phyloP scores from a whole-genome alignment of 1,139 yeast species.

The Zygoascus hellenicus region DNA sequence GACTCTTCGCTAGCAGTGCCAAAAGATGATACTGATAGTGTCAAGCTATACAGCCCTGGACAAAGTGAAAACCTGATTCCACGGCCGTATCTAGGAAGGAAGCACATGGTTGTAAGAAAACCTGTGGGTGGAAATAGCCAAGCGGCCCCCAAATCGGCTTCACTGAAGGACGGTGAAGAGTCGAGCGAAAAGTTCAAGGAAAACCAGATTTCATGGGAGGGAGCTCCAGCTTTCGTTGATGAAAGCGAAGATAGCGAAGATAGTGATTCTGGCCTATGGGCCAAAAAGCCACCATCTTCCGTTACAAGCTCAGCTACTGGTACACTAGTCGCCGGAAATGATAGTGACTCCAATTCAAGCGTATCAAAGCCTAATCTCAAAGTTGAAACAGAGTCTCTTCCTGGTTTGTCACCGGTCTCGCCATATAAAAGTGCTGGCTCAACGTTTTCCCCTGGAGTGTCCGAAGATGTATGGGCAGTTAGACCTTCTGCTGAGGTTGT shows the following conservation, averaged over 20 bases:
- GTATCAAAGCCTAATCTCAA: conserved; percentile 17
- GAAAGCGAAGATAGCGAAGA: conserved; percentile 41
- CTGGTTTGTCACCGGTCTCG: conserved; percentile 15
- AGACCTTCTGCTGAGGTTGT: conserved; percentile 95
- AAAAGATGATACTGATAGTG: conserved; percentile 7
- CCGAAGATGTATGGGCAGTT: conserved; percentile 43
- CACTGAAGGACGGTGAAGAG: background rate
- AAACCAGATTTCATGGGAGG: conserved; percentile 65
- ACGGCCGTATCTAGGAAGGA: conserved; percentile 25
- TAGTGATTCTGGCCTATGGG: conserved; percentile 53
- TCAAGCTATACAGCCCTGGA: conserved; percentile 26
- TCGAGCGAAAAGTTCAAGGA: conserved; percentile 32
- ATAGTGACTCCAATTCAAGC: background rate
- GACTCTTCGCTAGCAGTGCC: conserved; percentile 2
- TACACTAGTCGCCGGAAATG: background rate
- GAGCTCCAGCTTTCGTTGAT: conserved; percentile 53
- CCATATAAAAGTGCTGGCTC: conserved; percentile 19
- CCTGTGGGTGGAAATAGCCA: conserved; percentile 17
- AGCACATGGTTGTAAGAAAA: conserved; percentile 22
- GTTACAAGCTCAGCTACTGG: background rate
- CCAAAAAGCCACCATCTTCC: conserved; percentile 39
- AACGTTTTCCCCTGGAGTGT: conserved; percentile 28
- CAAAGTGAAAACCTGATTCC: conserved; percentile 27
- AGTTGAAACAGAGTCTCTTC: conserved; percentile 19
- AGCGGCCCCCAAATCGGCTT: background rate